These are phyloP conservation scores for Drosera spatulata DNA, from an alignment of 179 eudicot species.

Conservation along the genomic window DNA sequence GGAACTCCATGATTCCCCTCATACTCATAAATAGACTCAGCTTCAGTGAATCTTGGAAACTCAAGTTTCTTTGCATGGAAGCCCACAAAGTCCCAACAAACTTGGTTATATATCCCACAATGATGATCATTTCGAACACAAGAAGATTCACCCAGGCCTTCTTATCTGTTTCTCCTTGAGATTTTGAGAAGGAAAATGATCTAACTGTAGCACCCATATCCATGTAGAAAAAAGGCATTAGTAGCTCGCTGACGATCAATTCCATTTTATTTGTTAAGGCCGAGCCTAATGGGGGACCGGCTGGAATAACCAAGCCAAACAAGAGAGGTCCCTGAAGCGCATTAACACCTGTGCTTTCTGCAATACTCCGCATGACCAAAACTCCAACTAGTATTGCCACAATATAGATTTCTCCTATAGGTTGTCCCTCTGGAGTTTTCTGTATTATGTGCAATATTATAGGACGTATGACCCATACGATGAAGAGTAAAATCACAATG, in stretches of 20 bases:
- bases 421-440: conserved; percentile 8
- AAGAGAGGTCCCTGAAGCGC: conserved; percentile 8
- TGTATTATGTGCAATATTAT: conserved; percentile 1
- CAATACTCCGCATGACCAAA: conserved; percentile 2
- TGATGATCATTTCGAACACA: conserved; percentile 25
- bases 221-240: not conserved
- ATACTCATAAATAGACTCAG: conserved; percentile 38
- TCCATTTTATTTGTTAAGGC: conserved; percentile 4
- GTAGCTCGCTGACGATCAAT: not conserved
- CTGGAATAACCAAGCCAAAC: conserved; percentile 12
- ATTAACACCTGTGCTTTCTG: conserved; percentile 3
- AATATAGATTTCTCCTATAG: conserved; percentile 6
- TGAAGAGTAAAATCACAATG: not conserved
- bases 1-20: conserved; percentile 30
- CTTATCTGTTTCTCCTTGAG: too few relatives aligned
- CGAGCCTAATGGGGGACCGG: conserved; percentile 18
- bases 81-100: conserved; percentile 28
- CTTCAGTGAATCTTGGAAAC: conserved; percentile 23
- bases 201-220: conserved; percentile 7
- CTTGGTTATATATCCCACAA: conserved; percentile 40
- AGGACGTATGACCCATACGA: not conserved
- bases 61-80: conserved; percentile 24
- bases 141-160: not conserved
- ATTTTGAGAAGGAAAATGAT: not conserved
- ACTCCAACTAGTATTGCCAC: conserved; percentile 5